Base-by-base conservation (phyloP, 1,139 yeast species). In the Meyerozyma guilliermondii region DNA sequence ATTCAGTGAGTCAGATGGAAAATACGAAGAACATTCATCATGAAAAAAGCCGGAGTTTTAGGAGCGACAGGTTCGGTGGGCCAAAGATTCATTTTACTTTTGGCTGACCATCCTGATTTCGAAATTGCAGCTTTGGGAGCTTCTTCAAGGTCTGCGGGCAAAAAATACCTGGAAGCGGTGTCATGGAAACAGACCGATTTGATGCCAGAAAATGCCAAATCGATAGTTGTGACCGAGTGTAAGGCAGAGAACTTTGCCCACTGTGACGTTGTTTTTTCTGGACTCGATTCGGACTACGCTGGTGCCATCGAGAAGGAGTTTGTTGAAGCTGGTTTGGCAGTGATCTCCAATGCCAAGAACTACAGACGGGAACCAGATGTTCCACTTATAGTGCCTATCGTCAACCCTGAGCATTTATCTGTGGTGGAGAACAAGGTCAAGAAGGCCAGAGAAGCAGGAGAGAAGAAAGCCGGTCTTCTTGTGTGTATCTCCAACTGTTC, bases 51-150 rank as follows among this genome's bases (percentile, higher is more conserved):
- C 14, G 98, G 98, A 69, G 96, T 92, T 55, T 74, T 92, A 51
- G 98, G 98, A 42, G 98, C 98, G 53, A 91, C 98, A 18, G 98
- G 98, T 41, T 84, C 96, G 35, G 99, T 92, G 38, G 99, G 99
- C 43, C 99, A 92, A 68, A 78, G 98, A 56, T 92, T 92, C 62
- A 91, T 92, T 50, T 74, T 91, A 44, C 74, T 92, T 43, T 75
- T 92, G 50, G 79, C 91, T 2, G 70, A 86, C 49, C 98, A 92
- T 61, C 98, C 98, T 28, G 88, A 88, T 49, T 89, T 94, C 57
- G 89, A 87, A 62, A 68, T 92, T 44, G 76, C 80, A 46, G 94
- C 81, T 6, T 74, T 92, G 48, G 98, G 98, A 49, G 99, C 99
- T 5, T 88, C 97, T 18, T 61, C 87, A 28, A 81, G 98, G 60